phyloP scores from a whole-genome alignment of 78 protist species.

The Bodo saltans region DNA sequence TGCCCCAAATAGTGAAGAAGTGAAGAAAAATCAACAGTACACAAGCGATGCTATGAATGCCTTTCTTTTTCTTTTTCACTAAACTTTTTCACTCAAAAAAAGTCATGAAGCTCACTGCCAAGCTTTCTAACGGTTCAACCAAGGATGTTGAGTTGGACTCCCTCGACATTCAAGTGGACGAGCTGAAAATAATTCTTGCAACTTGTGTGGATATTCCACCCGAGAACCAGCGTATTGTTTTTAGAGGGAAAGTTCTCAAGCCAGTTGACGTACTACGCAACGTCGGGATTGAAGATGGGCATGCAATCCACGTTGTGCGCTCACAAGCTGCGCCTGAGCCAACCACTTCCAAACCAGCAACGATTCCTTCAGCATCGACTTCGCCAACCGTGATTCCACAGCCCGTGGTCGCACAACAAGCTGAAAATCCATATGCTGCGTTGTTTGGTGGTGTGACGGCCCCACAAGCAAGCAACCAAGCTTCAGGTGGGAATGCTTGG shows the following conservation, averaged over 20 bases:
- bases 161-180: neutral
- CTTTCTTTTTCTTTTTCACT: no score
- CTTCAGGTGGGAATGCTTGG: neutral
- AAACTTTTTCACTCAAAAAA: no score
- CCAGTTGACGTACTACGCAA: slow-evolving; percentile 3
- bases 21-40: no score
- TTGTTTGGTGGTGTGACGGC: slow-evolving; percentile 8
- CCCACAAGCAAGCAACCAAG: neutral
- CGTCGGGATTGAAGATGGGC: slow-evolving; percentile 3
- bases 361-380: neutral
- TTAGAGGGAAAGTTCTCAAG: slow-evolving; percentile 38
- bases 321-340: neutral
- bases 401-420: neutral
- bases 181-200: slow-evolving; percentile 11
- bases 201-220: neutral
- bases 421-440: slow-evolving; percentile 1
- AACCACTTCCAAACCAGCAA: neutral
- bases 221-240: slow-evolving; percentile 27
- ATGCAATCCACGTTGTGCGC: slow-evolving; percentile 34
- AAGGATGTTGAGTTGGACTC: neutral
- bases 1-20: no score
- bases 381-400: slow-evolving; percentile 1
- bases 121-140: neutral
- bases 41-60: no score
- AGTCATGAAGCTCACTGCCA: neutral